A percentile compares a stretch with the other conserved stretches of the same genome.
phyloP scores from a whole-genome alignment of 2,329 filamentous ascomycete species.

The Neonectria ditissima region DNA sequence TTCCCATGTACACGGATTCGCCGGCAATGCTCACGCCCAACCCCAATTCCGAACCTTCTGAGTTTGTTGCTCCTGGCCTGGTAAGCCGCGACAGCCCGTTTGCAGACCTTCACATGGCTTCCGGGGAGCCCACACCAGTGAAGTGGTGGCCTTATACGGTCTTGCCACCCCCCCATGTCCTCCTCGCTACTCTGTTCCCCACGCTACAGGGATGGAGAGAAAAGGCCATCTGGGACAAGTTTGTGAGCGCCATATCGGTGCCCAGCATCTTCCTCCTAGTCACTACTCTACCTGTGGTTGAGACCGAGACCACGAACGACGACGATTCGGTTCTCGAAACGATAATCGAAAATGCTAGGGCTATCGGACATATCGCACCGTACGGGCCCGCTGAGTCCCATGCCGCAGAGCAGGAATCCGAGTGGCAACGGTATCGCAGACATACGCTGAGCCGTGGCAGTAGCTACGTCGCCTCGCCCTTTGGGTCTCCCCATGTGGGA shows the following conservation, averaged over 20 bases:
- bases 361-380: conserved; percentile 48
- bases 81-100: conserved; percentile 61
- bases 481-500: conserved; percentile 33
- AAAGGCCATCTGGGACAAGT: conserved; percentile 86
- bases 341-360: conserved; percentile 45
- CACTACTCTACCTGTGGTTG: conserved; percentile 90
- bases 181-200: conserved; percentile 84
- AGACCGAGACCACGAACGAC: conserved; percentile 70
- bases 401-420: conserved; percentile 58
- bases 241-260: conserved; percentile 85
- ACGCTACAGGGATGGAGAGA: conserved; percentile 84
- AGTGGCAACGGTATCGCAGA: conserved; percentile 70
- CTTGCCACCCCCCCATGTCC: conserved; percentile 77
- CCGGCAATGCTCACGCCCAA: conserved; percentile 59
- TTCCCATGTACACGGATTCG: conserved; percentile 76
- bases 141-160: conserved; percentile 85
- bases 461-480: conserved; percentile 36
- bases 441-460: conserved; percentile 52
- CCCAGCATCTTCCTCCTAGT: conserved; percentile 91
- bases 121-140: conserved; percentile 60
- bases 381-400: conserved; percentile 51
- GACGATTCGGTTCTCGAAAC: conserved; percentile 42
- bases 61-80: conserved; percentile 60
- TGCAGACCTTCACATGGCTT: conserved; percentile 54
- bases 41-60: conserved; percentile 58